Evolutionary conservation across 2,329 filamentous ascomycete genomes (phyloP), one percentile per base, ranked within the genome.

Genomic region (Phialemoniopsis sp.): DNA sequence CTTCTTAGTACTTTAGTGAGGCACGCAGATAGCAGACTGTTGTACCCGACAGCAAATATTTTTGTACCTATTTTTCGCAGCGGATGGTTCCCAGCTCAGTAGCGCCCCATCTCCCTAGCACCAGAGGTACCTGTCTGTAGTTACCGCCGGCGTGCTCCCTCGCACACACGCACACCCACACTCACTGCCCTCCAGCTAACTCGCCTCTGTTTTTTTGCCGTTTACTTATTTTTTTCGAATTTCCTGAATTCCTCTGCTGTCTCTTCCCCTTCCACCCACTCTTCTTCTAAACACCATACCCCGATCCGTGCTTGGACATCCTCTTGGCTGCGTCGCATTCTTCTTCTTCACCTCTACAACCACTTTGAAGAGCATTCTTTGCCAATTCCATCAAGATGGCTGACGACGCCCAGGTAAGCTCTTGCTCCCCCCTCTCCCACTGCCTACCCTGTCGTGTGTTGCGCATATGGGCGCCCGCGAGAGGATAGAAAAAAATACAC

Each of bases 301-400:
- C 21, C 21, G 21, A 26, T 26, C 21, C 39, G 46, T 45, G 46
- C 45, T 50, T 45, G 43, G 42, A 42, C 45, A 46, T 47, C 47
- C 45, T 50, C 42, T 49, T 49, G 46, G 42, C 47, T 28, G 43
- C 43, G 42, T 62, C 53, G 47, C 56, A 56, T 42, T 54, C 48
- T 55, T 59, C 56, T 56, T 56, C 53, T 54, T 53, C 50, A 45
- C 44, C 42, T 43, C 44, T 48, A 48, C 43, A 44, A 41, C 44
- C 32, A 36, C 31, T 31, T 34, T 37, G 36, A 41, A 38, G 14
- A 53, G 42, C 47, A 50, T 51, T 46, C 45, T 51, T 53, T 47
- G 43, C 45, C 52, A 54, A 68, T 64, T 62, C 60, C 60, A 60
- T 70, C 73, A 77, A 65, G 57, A 80, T 80, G 76, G 63, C 75